phyloP scores from a whole-genome alignment of 2,329 filamentous ascomycete species.

The Hypoxylon sp. region DNA sequence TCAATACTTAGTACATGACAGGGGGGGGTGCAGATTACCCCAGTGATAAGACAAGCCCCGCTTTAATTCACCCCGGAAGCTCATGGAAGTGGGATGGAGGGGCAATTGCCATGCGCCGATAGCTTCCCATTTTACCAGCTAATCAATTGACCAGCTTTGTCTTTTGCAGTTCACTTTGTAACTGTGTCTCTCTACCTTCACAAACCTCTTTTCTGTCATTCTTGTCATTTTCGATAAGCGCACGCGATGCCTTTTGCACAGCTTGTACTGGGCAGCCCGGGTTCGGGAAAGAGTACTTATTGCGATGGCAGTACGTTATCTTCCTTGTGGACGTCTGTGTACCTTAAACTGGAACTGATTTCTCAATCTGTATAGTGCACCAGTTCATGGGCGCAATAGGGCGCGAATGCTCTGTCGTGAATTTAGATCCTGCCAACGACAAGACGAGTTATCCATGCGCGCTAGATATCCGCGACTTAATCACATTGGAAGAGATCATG shows the following conservation, averaged over 20 bases:
- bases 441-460: conserved; percentile 89
- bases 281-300: conserved; percentile 96
- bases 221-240: background rate
- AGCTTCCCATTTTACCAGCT: conserved; percentile 21
- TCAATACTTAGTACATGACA: conserved; percentile 34
- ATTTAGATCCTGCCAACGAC: conserved; percentile 97
- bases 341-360: background rate
- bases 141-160: conserved; percentile 15
- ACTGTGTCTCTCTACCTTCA: background rate
- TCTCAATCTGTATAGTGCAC: conserved; percentile 73
- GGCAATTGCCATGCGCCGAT: conserved; percentile 45
- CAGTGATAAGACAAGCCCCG: conserved; percentile 45
- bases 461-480: conserved; percentile 88
- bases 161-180: conserved; percentile 11
- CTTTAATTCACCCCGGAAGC: conserved; percentile 44
- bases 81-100: conserved; percentile 47
- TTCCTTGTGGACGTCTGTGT: conserved; percentile 12
- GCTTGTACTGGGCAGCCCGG: conserved; percentile 93
- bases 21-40: conserved; percentile 38
- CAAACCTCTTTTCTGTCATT: background rate
- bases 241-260: conserved; percentile 74
- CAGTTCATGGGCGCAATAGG: conserved; percentile 98
- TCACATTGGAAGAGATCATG: conserved; percentile 97
- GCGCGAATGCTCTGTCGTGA: conserved; percentile 93
- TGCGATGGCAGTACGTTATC: conserved; percentile 85